These are phyloP conservation scores for Paracorniculantispora psalliotae DNA, from an alignment of 2,329 filamentous ascomycete species.

Conservation along the genomic window DNA sequence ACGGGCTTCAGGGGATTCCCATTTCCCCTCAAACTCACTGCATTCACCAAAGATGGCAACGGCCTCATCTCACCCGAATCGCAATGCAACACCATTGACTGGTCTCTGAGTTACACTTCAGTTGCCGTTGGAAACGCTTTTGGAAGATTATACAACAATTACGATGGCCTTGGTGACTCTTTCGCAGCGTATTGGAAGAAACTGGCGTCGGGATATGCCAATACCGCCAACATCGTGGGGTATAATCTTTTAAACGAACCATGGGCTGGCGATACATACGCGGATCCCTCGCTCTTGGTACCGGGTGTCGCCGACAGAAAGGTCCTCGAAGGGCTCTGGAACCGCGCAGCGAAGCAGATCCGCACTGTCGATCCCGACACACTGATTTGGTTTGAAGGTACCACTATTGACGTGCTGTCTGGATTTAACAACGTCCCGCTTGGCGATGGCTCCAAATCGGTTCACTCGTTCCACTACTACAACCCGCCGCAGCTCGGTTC, in stretches of 20 bases:
- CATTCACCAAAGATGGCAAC: constrained; percentile 14
- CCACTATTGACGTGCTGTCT: constrained; percentile 16
- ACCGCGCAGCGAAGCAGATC: constrained; percentile 17
- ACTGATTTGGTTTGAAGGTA: constrained; percentile 19
- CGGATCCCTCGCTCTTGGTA: constrained; percentile 15
- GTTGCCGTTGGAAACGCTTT: constrained; percentile 17
- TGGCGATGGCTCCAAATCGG: constrained; percentile 16
- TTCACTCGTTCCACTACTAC: constrained; percentile 21
- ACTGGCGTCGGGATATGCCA: constrained; percentile 15
- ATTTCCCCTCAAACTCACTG: constrained; percentile 14
- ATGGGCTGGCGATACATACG: constrained; percentile 17
- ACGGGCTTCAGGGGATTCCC: constrained; percentile 13
- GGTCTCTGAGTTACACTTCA: constrained; percentile 17
- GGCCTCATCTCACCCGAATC: constrained; percentile 17
- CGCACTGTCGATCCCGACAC: constrained; percentile 18
- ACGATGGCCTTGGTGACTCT: constrained; percentile 17
- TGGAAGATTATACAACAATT: constrained; percentile 18
- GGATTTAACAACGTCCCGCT: constrained; percentile 19
- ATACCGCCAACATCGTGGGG: constrained; percentile 15
- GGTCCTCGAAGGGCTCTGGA: constrained; percentile 17
- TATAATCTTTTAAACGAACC: constrained; percentile 20
- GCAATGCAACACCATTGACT: constrained; percentile 15
- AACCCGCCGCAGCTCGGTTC: constrained; percentile 17
- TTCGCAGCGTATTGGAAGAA: constrained; percentile 18
- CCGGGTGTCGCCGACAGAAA: constrained; percentile 17